Evolutionary conservation across 306 rosid genomes (phyloP), one percentile per base, ranked within the genome.

Genomic region (Mimosa pudica): DNA sequence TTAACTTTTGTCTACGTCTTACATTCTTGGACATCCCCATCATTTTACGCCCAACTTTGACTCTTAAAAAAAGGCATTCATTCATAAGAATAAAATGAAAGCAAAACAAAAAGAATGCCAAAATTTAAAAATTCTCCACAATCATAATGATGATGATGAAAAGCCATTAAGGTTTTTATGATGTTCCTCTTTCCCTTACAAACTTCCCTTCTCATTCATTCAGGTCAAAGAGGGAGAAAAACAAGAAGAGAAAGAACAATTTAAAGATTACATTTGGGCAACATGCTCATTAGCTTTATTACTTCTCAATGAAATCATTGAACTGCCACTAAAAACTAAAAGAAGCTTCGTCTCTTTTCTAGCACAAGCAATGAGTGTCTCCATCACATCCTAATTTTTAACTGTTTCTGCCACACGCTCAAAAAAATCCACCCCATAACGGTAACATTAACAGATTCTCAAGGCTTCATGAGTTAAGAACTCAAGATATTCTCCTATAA

Each of bases 331-430:
- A 57, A 47, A 54, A 45, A 70, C 41, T 10, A 61, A 61, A 60
- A 18, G 38, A 62, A 67, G 17, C 54, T 57, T 76, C 80, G 3
- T 60, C 70, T 55, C 49, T 60, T 74, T 60, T 58, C 60, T 45
- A 14, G 3, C 36, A 68, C 41, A 14, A 18, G 71, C 60, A 79
- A 55, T 77, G 71, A 77, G 86, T 77, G 85, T 71, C 74, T 46
- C 88, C 75, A 81, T 75, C 84, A 76, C 86, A 80, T 84, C 84
- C 47, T 51, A 44, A 32, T 70, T 61, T 70, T 80, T 67, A n/a
- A 5, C 33, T 73, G 84, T 47, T 78, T 71, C 72, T 41, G 55
- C 54, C 62, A 58, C 55, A 12, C 44, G 80, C 79, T 20, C 63
- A 35, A 46, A 18, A 67, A 38, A 41, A 67, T 17, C 71, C 71